Percentiles rank a stretch among this genome's conserved stretches.
Evolutionary conservation across 2,329 filamentous ascomycete genomes (phyloP).

Genomic region (Didymella lethalis): DNA sequence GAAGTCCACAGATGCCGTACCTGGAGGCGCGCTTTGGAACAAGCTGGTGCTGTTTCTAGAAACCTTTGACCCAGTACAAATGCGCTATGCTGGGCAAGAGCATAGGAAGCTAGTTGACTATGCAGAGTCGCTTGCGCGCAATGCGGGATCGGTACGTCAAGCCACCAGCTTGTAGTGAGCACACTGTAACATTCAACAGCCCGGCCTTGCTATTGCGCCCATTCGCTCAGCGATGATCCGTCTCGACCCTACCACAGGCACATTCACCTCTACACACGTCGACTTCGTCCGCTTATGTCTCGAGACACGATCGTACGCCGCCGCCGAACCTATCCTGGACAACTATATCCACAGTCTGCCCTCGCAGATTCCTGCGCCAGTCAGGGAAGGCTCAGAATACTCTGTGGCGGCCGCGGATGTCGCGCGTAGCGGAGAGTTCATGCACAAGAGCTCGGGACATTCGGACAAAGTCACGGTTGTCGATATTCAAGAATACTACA

Average conservation of each 20-base stretch:
- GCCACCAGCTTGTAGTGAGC: not conserved
- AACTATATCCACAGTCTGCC: slow-evolving; percentile 73
- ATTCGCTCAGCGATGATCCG: slow-evolving; percentile 65
- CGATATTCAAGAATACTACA: slow-evolving; percentile 64
- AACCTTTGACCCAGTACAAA: slow-evolving; percentile 62
- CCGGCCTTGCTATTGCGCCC: slow-evolving; percentile 48
- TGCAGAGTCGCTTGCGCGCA: slow-evolving; percentile 45
- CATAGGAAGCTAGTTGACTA: slow-evolving; percentile 57
- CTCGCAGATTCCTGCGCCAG: slow-evolving; percentile 39
- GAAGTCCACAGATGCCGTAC: slow-evolving; percentile 53
- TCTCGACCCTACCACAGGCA: slow-evolving; percentile 70
- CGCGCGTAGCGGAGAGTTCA: slow-evolving; percentile 62
- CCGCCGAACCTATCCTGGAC: slow-evolving; percentile 68
- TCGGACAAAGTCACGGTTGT: slow-evolving; percentile 61
- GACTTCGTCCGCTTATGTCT: slow-evolving; percentile 65
- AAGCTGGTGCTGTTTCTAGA: slow-evolving; percentile 58
- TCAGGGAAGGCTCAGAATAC: slow-evolving; percentile 48
- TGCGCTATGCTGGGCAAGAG: slow-evolving; percentile 61
- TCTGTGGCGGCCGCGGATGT: slow-evolving; percentile 53
- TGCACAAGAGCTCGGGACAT: slow-evolving; percentile 66
- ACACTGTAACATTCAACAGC: slow-evolving; percentile 28
- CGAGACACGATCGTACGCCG: slow-evolving; percentile 61
- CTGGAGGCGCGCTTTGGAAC: slow-evolving; percentile 59
- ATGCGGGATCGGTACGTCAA: slow-evolving; percentile 42
- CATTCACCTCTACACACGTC: slow-evolving; percentile 72